Evolutionary conservation across 495 filamentous ascomycete genomes (phyloP).

Genomic region (Beverwykella pulmonaria): DNA sequence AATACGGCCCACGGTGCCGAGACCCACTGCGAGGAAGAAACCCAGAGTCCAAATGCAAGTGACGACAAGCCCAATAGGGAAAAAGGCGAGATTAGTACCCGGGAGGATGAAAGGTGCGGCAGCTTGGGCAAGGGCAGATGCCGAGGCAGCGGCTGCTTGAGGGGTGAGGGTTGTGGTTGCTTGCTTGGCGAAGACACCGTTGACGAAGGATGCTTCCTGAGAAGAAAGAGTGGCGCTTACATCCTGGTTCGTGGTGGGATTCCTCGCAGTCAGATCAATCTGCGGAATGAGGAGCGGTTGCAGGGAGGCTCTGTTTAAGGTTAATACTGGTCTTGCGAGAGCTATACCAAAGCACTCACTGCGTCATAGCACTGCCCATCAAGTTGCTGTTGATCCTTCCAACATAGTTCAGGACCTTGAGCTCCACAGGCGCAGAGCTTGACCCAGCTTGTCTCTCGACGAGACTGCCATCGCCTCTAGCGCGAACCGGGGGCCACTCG

Average conservation of each 20-base stretch:
- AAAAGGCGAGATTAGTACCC: constrained; percentile 66
- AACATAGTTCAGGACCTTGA: constrained; percentile 41
- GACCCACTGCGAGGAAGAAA: constrained; percentile 59
- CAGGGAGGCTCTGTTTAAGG: constrained; percentile 46
- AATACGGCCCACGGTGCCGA: constrained; percentile 64
- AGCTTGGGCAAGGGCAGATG: constrained; percentile 40
- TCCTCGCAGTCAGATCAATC: constrained; percentile 60
- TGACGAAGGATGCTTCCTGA: constrained; percentile 69
- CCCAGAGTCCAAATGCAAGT: constrained; percentile 63
- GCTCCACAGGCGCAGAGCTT: constrained; percentile 1
- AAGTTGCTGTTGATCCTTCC: constrained; percentile 41
- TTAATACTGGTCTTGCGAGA: constrained; percentile 8
- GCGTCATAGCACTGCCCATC: constrained; percentile 39
- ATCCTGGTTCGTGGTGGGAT: constrained; percentile 44
- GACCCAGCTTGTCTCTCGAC: constrained; percentile 24
- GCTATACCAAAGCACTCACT: constrained; percentile 28
- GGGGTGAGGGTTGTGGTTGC: constrained; percentile 45
- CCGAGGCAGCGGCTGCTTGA: constrained; percentile 44
- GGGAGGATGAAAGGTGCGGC: constrained; percentile 60
- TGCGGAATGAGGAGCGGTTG: constrained; percentile 64
- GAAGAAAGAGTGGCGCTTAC: constrained; percentile 65
- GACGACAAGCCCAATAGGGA: constrained; percentile 68
- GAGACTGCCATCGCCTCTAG: constrained; percentile 10
- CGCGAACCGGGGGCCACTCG: constrained; percentile 33
- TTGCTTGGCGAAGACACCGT: constrained; percentile 63